Base-by-base conservation (phyloP, 495 filamentous ascomycete genomes). In the Neurospora sp. region DNA sequence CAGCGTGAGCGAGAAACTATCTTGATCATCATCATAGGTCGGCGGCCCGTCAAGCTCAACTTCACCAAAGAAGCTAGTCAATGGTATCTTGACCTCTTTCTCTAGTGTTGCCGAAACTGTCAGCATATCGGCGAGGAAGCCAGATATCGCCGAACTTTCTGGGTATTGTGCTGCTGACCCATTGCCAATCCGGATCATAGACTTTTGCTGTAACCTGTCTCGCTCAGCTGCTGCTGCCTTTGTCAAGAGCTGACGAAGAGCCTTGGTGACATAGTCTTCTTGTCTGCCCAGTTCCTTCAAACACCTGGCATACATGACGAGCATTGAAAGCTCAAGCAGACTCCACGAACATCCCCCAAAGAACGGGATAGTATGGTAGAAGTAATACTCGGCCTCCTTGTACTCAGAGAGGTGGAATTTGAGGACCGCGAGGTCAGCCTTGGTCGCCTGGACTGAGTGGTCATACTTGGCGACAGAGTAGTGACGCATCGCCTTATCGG, bases 401-500 rank as follows among this genome's bases (percentile, higher is more conserved):
- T 90, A 95, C 75, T 98, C 92, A 23, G 86, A 84, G 10, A 92
- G 83, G 72, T 91, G 87, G 72, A 91, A 96, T 81, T 93, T 92
- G 70, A 97, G 83, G 12, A 93, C 86, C 7, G 96, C 96, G 37
- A 98, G 87, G 79, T 99, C 96, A 18, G 93, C 92, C 81, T 94
- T 89, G 62, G 90, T 89, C 40, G 89, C 86, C 75, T 96, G 90
- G 0, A 90, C 90, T 23, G 92, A 92, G 75, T 96, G 92, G 2
- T 82, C 84, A 74, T 92, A 91, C 48, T 90, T 91, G 14, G 93
- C 95, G 9, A 93, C 86, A 40, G 89, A 88, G 79, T 92, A 93
- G 80, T 93, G 90, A 3, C 90, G 88, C n/a, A 92, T 84, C 62
- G 91, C 87, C 70, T 89, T 89, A 76, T 92, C 90, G 10, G 90